Evolutionary conservation across 2,329 filamentous ascomycete genomes (phyloP).

Genomic region (Lasiodiplodia sp.): DNA sequence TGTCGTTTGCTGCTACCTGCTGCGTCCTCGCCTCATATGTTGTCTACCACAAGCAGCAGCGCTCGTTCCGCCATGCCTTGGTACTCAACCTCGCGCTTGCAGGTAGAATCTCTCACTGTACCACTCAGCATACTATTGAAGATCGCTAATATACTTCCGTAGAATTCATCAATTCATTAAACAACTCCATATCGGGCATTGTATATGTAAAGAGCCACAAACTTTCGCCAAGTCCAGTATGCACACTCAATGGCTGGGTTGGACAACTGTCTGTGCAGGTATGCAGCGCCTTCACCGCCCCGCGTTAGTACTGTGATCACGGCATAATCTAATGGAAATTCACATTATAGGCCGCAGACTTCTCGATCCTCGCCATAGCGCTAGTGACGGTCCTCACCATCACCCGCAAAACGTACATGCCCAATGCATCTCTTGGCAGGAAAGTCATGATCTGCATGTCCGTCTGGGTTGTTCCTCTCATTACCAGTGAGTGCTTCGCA

Average conservation of each 20-base stretch:
- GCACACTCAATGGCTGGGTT: slow-evolving; percentile 55
- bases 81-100: slow-evolving; percentile 38
- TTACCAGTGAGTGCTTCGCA: slow-evolving; percentile 41
- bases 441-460: slow-evolving; percentile 48
- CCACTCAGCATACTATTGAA: neutral
- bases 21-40: slow-evolving; percentile 35
- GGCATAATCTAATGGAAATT: neutral
- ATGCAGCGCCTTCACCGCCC: neutral
- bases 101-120: slow-evolving; percentile 27
- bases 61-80: slow-evolving; percentile 38
- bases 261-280: slow-evolving; percentile 57
- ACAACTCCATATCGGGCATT: slow-evolving; percentile 54
- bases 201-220: slow-evolving; percentile 42
- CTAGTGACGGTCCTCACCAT: slow-evolving; percentile 54
- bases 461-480: slow-evolving; percentile 52
- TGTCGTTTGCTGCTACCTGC: slow-evolving; percentile 34
- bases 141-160: slow-evolving; percentile 34
- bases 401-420: slow-evolving; percentile 45
- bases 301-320: too few species aligned
- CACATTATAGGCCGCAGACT: slow-evolving; percentile 38
- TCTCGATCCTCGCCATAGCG: slow-evolving; percentile 56
- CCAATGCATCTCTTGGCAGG: slow-evolving; percentile 38
- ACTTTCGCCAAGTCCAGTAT: slow-evolving; percentile 42
- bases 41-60: slow-evolving; percentile 33
- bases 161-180: slow-evolving; percentile 54